Evolutionary conservation across 140 eudicot genomes (phyloP), one percentile per base, ranked within the genome.

Genomic region (Oenanthe javanica): DNA sequence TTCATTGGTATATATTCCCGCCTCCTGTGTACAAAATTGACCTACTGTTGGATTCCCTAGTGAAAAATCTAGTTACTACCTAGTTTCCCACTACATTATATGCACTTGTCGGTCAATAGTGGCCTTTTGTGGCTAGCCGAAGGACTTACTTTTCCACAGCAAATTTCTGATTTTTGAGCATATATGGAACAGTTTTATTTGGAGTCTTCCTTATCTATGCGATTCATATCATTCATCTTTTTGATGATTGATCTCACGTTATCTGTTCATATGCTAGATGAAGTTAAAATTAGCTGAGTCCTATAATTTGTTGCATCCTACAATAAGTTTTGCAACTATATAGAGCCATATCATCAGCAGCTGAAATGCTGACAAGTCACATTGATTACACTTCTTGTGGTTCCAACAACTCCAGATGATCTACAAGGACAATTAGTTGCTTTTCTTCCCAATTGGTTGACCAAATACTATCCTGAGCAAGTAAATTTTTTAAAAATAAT

Each of bases 21-120:
- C 81, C 74, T 82, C 15, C 57, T 61, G 46, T 59, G 61, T 72
- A 45, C 77, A 18, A 40, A 40, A 42, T 7, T 21, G 48, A 45
- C 77, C 54, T 36, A 19, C 13, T 72, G 3, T 43, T 18, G 43
- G 49, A 21, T 43, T 72, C 21, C 1, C 52, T 72, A 46, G 25
- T 19, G 52, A 15, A 42, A 72, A 72, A 19, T 19, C 45, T 72
- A 43, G 15, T 18, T 40, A 19, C 9, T 72, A 12, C 52, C 36
- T 72, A 72, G 36, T 72, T 72, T 14, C 31, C 19, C 6, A 43
- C 77, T 45, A 45, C 36, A 42, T 72, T 19, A 19, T 72, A 21
- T 72, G 52, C 36, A 72, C 50, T 72, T 72, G 36, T 46, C 0
- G 12, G 15, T 46, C 52, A 9, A 21, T 45, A 6, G 27, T 43